Evolutionary conservation across 2,329 filamentous ascomycete genomes (phyloP).

Genomic region (Akanthomyces uredinophilus): DNA sequence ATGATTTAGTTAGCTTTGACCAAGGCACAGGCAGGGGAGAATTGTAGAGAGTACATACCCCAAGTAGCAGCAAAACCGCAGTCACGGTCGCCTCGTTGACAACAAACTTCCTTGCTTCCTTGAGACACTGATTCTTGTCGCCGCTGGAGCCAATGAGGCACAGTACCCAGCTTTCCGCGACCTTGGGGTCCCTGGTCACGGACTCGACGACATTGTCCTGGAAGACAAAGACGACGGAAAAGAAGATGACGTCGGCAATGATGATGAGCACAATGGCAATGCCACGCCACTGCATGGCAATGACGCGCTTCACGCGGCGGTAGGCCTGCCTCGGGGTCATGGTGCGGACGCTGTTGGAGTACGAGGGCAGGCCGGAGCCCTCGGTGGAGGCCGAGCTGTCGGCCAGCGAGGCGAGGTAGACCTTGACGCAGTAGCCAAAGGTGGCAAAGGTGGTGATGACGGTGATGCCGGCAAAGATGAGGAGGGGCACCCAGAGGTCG

Average conservation of each 20-base stretch:
- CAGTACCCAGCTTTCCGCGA: constrained; percentile 60
- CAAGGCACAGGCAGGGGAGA: not conserved
- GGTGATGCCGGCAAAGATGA: constrained; percentile 71
- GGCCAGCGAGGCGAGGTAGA: constrained; percentile 79
- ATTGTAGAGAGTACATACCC: constrained; percentile 47
- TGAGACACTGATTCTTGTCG: constrained; percentile 62
- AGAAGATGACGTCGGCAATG: constrained; percentile 87
- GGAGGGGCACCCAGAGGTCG: constrained; percentile 84
- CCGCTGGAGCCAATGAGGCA: constrained; percentile 57
- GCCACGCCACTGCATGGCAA: constrained; percentile 90
- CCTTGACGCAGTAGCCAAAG: constrained; percentile 88
- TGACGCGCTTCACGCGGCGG: constrained; percentile 75
- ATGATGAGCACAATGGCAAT: constrained; percentile 88
- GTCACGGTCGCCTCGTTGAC: constrained; percentile 72
- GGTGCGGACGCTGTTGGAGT: constrained; percentile 68
- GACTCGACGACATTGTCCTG: constrained; percentile 68
- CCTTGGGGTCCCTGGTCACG: constrained; percentile 46
- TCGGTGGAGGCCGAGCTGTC: constrained; percentile 68
- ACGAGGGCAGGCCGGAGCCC: constrained; percentile 63
- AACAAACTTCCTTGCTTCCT: constrained; percentile 55
- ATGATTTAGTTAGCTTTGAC: not conserved
- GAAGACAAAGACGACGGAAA: constrained; percentile 84
- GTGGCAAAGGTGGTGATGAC: constrained; percentile 79
- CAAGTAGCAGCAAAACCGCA: constrained; percentile 76
- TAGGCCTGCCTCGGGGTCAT: constrained; percentile 84